phyloP scores from a whole-genome alignment of 805 yeast species.

The Monosporozyma servazzii region DNA sequence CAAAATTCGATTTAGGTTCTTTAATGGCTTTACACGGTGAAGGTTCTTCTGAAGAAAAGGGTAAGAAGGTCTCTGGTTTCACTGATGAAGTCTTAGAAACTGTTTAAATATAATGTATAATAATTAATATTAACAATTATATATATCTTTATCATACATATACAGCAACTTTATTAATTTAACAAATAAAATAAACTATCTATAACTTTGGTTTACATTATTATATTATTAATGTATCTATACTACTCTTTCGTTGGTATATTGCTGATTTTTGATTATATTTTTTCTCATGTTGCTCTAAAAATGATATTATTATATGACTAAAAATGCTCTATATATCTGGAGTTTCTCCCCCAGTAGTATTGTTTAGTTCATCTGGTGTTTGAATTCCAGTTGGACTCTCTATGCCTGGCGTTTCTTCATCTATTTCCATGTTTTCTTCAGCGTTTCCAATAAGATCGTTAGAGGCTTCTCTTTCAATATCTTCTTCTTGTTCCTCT shows the following conservation, averaged over 20 bases:
- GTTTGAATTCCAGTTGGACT: not conserved
- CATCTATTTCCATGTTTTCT: conserved; percentile 3
- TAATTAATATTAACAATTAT: not conserved
- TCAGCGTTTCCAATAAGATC: not conserved
- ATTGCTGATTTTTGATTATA: too few species aligned
- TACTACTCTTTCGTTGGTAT: too few species aligned
- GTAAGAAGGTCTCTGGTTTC: conserved; percentile 93
- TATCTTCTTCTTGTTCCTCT: not conserved
- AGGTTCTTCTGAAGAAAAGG: conserved; percentile 83
- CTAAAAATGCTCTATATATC: not conserved
- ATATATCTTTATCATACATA: conserved; percentile 3
- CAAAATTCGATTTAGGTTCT: conserved; percentile 96
- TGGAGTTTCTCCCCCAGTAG: not conserved
- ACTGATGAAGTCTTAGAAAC: conserved; percentile 96
- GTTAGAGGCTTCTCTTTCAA: not conserved
- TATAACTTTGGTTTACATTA: not conserved
- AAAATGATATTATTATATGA: not conserved
- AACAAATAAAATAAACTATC: conserved; percentile 1
- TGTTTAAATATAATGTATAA: conserved; percentile 46
- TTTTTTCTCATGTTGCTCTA: too few species aligned
- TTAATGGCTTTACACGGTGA: conserved; percentile 96
- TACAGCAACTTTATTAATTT: conserved; percentile 1
- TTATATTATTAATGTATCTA: not conserved
- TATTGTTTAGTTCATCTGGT: not conserved
- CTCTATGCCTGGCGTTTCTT: not conserved